Evolutionary conservation across 2,329 filamentous ascomycete genomes (phyloP).

Genomic region (Ilyonectria robusta): DNA sequence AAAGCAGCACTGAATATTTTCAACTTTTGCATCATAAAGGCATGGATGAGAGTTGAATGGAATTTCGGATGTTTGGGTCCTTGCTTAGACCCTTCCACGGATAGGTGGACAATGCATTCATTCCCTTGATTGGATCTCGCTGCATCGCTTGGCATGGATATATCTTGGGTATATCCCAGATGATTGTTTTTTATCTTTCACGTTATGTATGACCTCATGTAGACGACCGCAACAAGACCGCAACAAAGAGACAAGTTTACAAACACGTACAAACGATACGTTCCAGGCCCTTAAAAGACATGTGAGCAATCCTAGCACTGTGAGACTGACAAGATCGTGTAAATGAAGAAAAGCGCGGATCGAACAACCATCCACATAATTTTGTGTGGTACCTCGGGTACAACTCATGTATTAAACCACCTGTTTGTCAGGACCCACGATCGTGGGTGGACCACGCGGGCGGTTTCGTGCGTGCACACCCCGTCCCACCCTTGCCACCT

Average conservation of each 20-base stretch:
- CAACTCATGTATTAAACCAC: conserved; percentile 7
- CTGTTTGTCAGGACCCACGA: conserved; percentile 29
- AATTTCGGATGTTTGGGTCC: neutral
- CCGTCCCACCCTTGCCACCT: conserved; percentile 12
- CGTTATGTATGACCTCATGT: conserved; percentile 8
- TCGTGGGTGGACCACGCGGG: conserved; percentile 20
- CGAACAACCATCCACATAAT: conserved; percentile 1
- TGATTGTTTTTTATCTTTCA: conserved; percentile 4
- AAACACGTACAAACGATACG: neutral
- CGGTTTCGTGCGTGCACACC: conserved; percentile 24
- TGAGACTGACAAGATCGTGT: neutral
- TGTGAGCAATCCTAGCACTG: neutral
- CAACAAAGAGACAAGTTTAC: conserved; percentile 1
- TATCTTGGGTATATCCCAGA: neutral
- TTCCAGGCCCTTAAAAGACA: neutral
- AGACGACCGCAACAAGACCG: neutral
- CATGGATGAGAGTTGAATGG: neutral
- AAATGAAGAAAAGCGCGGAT: neutral
- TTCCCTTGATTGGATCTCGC: conserved; percentile 3
- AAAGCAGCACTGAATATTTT: conserved; percentile 3
- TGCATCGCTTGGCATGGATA: conserved; percentile 1
- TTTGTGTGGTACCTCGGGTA: neutral
- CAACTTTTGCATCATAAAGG: conserved; percentile 18
- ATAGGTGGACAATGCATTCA: neutral
- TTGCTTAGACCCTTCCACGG: neutral